Percentiles rank a stretch among this genome's conserved stretches.
Conservation (phyloP, 192 early-diverging fungal species). For the Coemansia sp. region DNA sequence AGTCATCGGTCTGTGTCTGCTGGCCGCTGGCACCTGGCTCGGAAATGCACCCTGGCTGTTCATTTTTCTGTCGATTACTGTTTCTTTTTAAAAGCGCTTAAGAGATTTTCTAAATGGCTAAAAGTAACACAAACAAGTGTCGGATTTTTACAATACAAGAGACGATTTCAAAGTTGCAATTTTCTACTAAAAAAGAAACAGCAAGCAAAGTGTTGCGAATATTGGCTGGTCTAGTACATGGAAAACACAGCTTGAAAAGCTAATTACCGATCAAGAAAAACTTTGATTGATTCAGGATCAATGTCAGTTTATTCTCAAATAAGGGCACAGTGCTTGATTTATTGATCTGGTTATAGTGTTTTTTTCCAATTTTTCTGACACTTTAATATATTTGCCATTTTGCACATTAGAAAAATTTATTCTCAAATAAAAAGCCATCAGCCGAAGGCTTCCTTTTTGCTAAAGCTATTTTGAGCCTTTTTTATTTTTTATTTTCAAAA, state of each 20-base stretch:
- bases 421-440: too few species aligned
- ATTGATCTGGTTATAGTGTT: too few species aligned
- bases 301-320: neutral
- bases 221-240: neutral
- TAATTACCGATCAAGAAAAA: conserved; percentile 8
- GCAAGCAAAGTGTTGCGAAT: neutral
- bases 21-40: conserved; percentile 3
- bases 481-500: neutral
- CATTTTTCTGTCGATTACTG: conserved; percentile 1
- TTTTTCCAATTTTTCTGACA: too few species aligned
- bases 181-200: neutral
- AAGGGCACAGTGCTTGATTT: too few species aligned
- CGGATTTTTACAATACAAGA: neutral
- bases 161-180: neutral
- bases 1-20: conserved; percentile 13
- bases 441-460: too few species aligned
- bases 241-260: conserved; percentile 5
- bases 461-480: too few species aligned
- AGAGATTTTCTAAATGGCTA: too few species aligned
- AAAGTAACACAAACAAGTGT: neutral
- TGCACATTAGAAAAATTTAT: too few species aligned
- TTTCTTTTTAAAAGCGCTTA: neutral
- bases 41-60: conserved; percentile 4
- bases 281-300: conserved; percentile 7
- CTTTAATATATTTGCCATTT: too few species aligned